These are phyloP conservation scores for Aspergillus brunneoviolaceus DNA, from an alignment of 2,329 filamentous ascomycete genomes.

Conservation along the genomic window DNA sequence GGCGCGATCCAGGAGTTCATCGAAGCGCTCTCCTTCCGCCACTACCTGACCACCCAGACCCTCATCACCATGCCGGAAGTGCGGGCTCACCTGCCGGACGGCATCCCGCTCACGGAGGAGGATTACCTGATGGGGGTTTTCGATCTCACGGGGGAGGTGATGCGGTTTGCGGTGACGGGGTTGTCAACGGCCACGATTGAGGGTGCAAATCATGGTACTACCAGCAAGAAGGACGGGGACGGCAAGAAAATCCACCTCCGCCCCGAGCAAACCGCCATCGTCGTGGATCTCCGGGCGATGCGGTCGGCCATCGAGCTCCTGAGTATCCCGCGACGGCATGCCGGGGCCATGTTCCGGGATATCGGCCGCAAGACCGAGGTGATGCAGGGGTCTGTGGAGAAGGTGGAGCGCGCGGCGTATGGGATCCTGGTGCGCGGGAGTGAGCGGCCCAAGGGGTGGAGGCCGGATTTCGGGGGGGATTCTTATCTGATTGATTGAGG, in stretches of 20 bases:
- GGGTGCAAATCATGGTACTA: no score
- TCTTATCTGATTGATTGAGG: constrained; percentile 23
- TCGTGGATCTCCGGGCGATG: constrained; percentile 77
- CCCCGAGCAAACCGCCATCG: constrained; percentile 60
- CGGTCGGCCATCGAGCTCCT: constrained; percentile 75
- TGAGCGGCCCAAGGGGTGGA: constrained; percentile 88
- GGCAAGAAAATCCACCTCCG: constrained; percentile 20
- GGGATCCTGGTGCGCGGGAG: constrained; percentile 82
- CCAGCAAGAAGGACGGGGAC: not conserved
- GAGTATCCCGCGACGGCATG: constrained; percentile 54
- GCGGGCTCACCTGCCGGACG: constrained; percentile 42
- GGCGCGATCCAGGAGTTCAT: constrained; percentile 88
- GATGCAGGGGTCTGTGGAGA: constrained; percentile 84
- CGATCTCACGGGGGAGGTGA: constrained; percentile 92
- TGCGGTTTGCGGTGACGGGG: constrained; percentile 90
- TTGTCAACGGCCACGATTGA: constrained; percentile 66
- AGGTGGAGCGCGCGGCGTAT: constrained; percentile 90
- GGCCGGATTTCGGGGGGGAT: constrained; percentile 66
- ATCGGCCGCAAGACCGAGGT: constrained; percentile 79
- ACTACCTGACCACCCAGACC: constrained; percentile 77
- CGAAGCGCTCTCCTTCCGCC: constrained; percentile 83
- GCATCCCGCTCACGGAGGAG: constrained; percentile 68
- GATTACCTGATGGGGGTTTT: constrained; percentile 92
- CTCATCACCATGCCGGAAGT: constrained; percentile 70
- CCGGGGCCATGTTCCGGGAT: constrained; percentile 53